Base-by-base conservation (phyloP, 2,329 filamentous ascomycete species). In the Ilyonectria destructans region DNA sequence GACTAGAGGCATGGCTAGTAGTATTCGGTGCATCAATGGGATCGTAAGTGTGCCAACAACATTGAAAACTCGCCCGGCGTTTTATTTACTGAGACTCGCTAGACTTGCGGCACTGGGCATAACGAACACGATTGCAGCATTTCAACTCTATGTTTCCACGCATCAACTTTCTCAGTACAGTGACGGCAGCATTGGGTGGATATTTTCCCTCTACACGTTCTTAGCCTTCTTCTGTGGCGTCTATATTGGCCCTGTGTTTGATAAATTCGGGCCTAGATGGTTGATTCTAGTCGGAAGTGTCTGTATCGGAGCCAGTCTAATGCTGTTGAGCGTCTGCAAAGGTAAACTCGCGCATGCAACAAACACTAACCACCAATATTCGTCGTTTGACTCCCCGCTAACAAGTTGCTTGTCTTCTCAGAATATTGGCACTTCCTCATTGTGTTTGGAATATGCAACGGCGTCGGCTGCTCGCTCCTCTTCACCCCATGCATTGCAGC, bases 231-330 rank as follows among this genome's bases (percentile, higher is more conserved):
- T 92, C 76, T 88, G 90, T 54, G 91, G 91, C 15, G 85, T 93
- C 2, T 89, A 92, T 72, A 87, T 92, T 48, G 91, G 91, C 1
- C 91, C 91, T 0, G 80, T 93, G 29, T 93, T 93, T 71, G 92
- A 94, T 75, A 85, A 87, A 45, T 85, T 89, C 69, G 92, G 91
- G 0, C 91, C 92, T 0, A 82, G 86, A 35, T 78, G 85, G 67
- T 82, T 93, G 9, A 82, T 93, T 13, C 71, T 88, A n/a, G 23
- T 8, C 10, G 64, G 66, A 52, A 68, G 4, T 70, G 15, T 52
- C 17, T 61, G 46, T 15, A 31, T 61, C 6, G 49, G 35, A 15
- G 19, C 23, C 8, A 35, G 17, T 5, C 23, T 52, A 5, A 61
- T 61, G 58, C 23, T 61, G 10, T 31, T 54, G 13, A 54, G 58